These are phyloP conservation scores for Novymonas esmeraldas DNA, from an alignment of 208 protist species.

Conservation along the genomic window DNA sequence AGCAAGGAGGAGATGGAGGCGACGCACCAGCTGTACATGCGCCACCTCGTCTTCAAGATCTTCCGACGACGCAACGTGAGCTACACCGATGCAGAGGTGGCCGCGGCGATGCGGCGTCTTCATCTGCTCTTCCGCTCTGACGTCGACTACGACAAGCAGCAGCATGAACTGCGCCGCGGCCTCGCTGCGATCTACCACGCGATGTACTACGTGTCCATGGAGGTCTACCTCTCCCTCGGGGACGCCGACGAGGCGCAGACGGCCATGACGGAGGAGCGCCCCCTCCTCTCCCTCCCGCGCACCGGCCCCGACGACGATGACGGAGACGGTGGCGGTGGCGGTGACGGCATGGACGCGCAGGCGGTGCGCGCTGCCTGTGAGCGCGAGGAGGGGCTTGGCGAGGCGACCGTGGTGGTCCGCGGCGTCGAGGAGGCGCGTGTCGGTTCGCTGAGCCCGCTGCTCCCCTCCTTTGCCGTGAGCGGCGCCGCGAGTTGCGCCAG, in stretches of 20 bases:
- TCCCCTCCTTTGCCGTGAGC: background rate
- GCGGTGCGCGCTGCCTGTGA: background rate
- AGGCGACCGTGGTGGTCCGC: background rate
- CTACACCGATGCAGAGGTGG: constrained; percentile 43
- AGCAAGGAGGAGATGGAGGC: constrained; percentile 56
- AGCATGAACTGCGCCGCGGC: constrained; percentile 32
- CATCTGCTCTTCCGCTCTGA: constrained; percentile 49
- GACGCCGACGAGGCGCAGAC: constrained; percentile 35
- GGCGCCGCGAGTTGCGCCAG: background rate
- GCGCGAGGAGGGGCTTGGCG: background rate
- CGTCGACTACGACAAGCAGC: constrained; percentile 48
- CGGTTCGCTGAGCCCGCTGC: no score
- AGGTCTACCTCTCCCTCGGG: constrained; percentile 59
- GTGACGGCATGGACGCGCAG: background rate
- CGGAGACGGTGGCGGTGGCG: background rate
- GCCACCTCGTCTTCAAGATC: constrained; percentile 64
- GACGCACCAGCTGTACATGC: constrained; percentile 60
- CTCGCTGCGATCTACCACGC: constrained; percentile 45
- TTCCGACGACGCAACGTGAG: constrained; percentile 54
- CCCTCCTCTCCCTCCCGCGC: constrained; percentile 13
- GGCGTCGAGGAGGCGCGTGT: background rate
- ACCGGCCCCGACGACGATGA: background rate
- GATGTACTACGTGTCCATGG: constrained; percentile 63
- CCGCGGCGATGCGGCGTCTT: constrained; percentile 37
- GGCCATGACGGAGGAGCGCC: constrained; percentile 11